Conservation (phyloP, 768 basidiomycete genomes). For the Kwoniella dejecticola region DNA sequence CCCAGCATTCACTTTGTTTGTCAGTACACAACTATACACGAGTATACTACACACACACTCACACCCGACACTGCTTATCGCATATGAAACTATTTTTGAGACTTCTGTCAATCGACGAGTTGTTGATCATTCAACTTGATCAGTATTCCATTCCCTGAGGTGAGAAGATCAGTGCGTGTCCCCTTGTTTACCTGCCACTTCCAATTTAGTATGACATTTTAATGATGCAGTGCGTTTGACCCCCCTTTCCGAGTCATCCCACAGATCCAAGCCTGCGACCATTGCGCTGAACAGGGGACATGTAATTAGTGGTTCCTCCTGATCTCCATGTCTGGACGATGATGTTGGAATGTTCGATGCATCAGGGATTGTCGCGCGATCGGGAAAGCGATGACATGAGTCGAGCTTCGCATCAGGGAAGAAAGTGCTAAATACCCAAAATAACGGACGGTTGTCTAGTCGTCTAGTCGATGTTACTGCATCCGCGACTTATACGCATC, state of each 20-base stretch:
- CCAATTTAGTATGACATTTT: background rate
- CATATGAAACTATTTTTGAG: background rate
- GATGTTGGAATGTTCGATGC: too few relatives aligned
- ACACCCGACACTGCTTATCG: background rate
- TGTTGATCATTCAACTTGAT: slow-evolving; percentile 9
- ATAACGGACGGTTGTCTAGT: too few relatives aligned
- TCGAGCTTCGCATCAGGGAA: too few relatives aligned
- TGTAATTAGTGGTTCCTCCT: too few relatives aligned
- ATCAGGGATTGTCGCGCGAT: too few relatives aligned
- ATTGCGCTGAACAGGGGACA: too few relatives aligned
- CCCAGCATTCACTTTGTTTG: background rate
- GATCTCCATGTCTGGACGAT: too few relatives aligned
- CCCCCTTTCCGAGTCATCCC: background rate
- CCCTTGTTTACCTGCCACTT: slow-evolving; percentile 3
- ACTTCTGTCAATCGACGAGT: background rate
- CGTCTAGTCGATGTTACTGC: too few relatives aligned
- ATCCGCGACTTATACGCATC: too few relatives aligned
- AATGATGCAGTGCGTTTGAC: background rate
- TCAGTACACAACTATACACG: background rate
- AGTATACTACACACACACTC: background rate
- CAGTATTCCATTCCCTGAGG: background rate
- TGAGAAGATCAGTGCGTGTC: background rate
- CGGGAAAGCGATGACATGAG: too few relatives aligned
- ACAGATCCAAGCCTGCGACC: too few relatives aligned
- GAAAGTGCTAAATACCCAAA: too few relatives aligned